Conservation (phyloP, 73 alveolate genomes). For the Symbiodinium natans region DNA sequence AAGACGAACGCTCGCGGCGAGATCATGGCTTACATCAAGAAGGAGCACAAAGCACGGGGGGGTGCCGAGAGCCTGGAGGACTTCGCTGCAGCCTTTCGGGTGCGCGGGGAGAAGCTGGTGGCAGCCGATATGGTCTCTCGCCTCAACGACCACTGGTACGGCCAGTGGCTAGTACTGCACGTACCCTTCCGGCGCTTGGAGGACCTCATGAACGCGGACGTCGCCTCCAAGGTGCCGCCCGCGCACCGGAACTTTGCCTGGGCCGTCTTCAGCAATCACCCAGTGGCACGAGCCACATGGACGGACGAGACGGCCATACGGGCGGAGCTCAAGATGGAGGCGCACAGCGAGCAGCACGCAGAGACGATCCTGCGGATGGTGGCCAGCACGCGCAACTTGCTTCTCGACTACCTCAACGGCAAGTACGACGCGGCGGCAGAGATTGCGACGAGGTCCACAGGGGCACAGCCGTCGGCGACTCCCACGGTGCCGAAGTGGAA, state of each 20-base stretch:
- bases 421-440: neutral
- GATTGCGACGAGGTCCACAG: too few relatives aligned
- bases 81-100: neutral
- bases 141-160: neutral
- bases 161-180: neutral
- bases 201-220: neutral
- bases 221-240: neutral
- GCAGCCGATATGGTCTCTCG: conserved; percentile 6
- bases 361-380: conserved; percentile 21
- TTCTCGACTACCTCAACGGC: conserved; percentile 31
- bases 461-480: neutral
- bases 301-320: neutral
- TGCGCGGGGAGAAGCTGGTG: conserved; percentile 3
- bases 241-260: neutral
- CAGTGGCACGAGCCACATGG: conserved; percentile 16
- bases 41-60: too few relatives aligned
- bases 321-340: conserved; percentile 28
- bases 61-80: neutral
- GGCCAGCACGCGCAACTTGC: neutral
- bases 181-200: neutral
- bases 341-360: neutral
- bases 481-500: neutral
- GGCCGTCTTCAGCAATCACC: neutral
- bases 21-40: neutral
- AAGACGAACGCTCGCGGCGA: conserved; percentile 5